phyloP scores from a whole-genome alignment of 2,329 filamentous ascomycete genomes.

The Cryphonectria nitschkei region DNA sequence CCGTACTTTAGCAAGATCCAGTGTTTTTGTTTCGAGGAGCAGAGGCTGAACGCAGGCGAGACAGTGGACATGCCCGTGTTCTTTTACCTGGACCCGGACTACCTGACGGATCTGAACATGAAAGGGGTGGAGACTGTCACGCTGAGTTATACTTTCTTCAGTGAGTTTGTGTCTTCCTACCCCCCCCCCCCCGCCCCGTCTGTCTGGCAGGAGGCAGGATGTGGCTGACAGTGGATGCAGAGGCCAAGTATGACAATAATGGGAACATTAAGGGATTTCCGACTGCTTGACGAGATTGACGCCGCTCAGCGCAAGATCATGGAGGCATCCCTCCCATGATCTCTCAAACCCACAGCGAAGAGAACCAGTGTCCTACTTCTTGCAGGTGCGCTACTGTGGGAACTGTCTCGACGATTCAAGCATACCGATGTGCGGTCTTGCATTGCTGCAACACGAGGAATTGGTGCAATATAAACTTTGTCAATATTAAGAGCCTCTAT shows the following conservation, averaged over 20 bases:
- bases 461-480: neutral
- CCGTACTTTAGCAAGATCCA: constrained; percentile 99
- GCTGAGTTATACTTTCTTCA: constrained; percentile 97
- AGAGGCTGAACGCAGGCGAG: constrained; percentile 91
- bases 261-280: constrained; percentile 60
- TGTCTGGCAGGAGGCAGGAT: neutral
- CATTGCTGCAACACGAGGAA: neutral
- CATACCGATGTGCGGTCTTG: neutral
- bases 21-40: constrained; percentile 98
- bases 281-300: constrained; percentile 4
- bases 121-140: constrained; percentile 93
- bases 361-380: neutral
- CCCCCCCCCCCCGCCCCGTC: neutral
- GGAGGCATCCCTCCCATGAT: neutral
- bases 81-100: constrained; percentile 97
- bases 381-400: neutral
- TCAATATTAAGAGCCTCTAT: neutral
- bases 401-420: neutral
- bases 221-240: constrained; percentile 51
- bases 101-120: constrained; percentile 91
- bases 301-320: neutral
- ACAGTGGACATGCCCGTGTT: constrained; percentile 99
- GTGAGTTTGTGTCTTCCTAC: constrained; percentile 57
- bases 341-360: neutral
- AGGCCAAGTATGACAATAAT: constrained; percentile 83